Evolutionary conservation across 495 filamentous ascomycete species (phyloP), one percentile per base, ranked within the genome.

Genomic region (Rhypophila decipiens): DNA sequence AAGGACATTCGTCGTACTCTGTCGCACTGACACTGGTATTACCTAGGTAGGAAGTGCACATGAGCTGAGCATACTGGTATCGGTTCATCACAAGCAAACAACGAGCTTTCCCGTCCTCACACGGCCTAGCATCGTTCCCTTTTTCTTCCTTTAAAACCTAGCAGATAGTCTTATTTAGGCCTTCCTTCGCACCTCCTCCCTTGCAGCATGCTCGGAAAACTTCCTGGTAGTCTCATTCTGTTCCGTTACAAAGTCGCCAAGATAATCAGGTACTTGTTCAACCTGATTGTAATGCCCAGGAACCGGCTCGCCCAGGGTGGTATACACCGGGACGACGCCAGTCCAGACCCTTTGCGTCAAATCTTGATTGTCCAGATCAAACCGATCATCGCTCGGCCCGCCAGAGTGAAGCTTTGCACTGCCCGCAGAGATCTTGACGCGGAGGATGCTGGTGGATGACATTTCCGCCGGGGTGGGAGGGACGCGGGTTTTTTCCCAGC

Each of bases 351-450:
- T 69, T 8, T 64, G 66, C 11, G 72, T 70, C 20, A 94, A 43
- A 15, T 77, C 79, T n/a, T 71, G 71, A 40, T 84, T 72, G 24
- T 76, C 73, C 42, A 71, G 58, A 61, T 96, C 91, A 40, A 74
- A 82, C 46, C 65, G 75, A 40, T 88, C 85, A 56, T 95, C 90
- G 4, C 72, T 70, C 0, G 88, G 83, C 34, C 67, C 69, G 0
- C 88, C 90, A 13, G 69, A 70, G 3, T 88, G 70, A 27, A 90
- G 69, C 78, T 96, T 95, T 11, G 83, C 88, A 59, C 84, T 88
- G 2, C 86, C 90, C 51, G 78, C 78, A 19, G 74, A 69, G 50
- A 95, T 70, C 20, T 63, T 73, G 4, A 95, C 80, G 51, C 75
- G 82, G 42, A 96, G 57, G 20, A 96, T 81, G 35, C 76, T 75